Base-by-base conservation (phyloP, 2,329 filamentous ascomycete species). In the Onygenales sp. region DNA sequence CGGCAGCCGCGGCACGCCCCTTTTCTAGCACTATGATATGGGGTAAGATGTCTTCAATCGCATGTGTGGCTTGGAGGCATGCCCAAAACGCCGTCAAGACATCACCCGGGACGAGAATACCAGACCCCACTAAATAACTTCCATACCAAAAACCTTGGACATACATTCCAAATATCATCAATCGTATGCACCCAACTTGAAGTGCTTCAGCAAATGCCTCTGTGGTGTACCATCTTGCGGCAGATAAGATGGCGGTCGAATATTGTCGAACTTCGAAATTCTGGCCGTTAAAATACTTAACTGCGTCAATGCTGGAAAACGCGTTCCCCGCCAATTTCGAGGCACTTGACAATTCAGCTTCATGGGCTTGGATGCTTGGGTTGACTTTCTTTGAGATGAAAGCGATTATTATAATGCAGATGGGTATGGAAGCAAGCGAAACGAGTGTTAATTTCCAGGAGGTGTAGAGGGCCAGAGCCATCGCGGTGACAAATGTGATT, bases 101-200 rank as follows among this genome's bases (percentile, higher is more conserved):
- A 53, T 85, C 75, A 0, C 85, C 87, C 0, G 88, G 73, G 9
- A 74, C 76, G 10, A 81, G 71, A 0, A 76, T 67, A 1, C 82
- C 82, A 1, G 78, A 69, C 8, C 76, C 74, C 8, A 93, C 83
- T 1, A 95, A 77, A 1, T 80, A 73, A 32, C 85, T 80, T 0
- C 90, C 91, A 61, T 91, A 95, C 82, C 88, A 95, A 63, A 97
- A 96, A 0, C 90, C 91, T 54, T 90, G 80, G 0, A 94, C 85
- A 59, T 97, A 96, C 66, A 96, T 83, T 1, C 76, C 77, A 3
- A 89, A 79, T 33, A 86, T 83, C 73, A 90, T 83, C 59, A 94
- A 81, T 46, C 85, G 84, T 50, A 88, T 78, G 47, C 86, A 80
- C 0, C 84, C 84, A 63, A 87, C 83, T 63, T 95, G 90, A 2